phyloP scores from a whole-genome alignment of 805 yeast species.

The Saccharomyces mikatae region DNA sequence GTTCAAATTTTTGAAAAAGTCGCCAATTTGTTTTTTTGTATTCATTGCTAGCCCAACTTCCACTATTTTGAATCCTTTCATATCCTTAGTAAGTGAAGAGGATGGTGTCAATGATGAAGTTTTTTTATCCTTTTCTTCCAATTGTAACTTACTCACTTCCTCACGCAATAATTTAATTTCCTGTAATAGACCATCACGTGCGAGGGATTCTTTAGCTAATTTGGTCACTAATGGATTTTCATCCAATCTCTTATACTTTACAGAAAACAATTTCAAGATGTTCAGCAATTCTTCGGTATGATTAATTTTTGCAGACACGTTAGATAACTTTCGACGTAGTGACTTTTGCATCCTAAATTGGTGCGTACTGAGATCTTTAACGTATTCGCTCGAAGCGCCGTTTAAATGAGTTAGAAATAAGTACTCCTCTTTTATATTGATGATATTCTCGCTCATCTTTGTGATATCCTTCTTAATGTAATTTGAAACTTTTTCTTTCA shows the following conservation, averaged over 20 bases:
- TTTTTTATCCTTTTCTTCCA: background rate
- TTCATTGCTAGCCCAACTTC: conserved; percentile 18
- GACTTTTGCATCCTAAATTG: conserved; percentile 16
- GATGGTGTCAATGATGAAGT: background rate
- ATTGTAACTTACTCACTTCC: conserved; percentile 14
- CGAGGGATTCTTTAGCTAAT: conserved; percentile 12
- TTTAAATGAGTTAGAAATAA: background rate
- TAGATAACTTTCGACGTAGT: conserved; percentile 18
- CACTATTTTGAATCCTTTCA: conserved; percentile 15
- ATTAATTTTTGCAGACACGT: conserved; percentile 9
- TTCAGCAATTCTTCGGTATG: conserved; percentile 15
- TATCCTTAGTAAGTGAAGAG: conserved; percentile 1
- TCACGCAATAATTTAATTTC: conserved; percentile 18
- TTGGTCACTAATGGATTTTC: conserved; percentile 13
- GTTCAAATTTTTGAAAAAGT: conserved; percentile 12
- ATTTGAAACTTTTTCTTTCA: background rate
- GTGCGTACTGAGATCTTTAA: conserved; percentile 13
- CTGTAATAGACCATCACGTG: conserved; percentile 14
- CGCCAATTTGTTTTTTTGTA: conserved; percentile 24
- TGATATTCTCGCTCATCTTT: background rate
- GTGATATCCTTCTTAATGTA: background rate
- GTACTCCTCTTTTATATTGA: background rate
- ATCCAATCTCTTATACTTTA: conserved; percentile 8
- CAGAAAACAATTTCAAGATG: conserved; percentile 15
- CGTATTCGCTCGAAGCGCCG: background rate